Evolutionary conservation across 2,329 filamentous ascomycete genomes (phyloP), one percentile per base, ranked within the genome.

Genomic region (Arthrobotrys conoides): DNA sequence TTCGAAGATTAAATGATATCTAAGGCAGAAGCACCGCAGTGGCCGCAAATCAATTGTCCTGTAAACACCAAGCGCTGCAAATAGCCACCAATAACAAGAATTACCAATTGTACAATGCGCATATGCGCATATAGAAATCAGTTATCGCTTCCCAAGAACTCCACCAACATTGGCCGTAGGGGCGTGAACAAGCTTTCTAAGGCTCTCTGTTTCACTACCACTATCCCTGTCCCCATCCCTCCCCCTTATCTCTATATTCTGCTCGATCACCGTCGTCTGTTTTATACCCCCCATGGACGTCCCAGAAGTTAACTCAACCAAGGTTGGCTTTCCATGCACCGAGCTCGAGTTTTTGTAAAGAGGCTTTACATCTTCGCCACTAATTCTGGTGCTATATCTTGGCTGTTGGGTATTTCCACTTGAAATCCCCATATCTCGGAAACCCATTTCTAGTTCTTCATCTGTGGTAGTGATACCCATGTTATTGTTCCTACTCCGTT

Each of bases 191-290:
- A 78, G 55, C 46, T 72, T 72, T 41, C 75, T 72, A 18, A 78
- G 38, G 20, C 75, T 78, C 16, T 78, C 68, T 14, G 53, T 78
- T 14, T 78, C 75, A 20, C 75, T 72, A 6, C 61, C 24, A 24
- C 75, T 78, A 65, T 78, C 73, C 24, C 73, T 68, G 22, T 57
- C 69, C 27, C 51, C 44, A 4, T 57, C 69, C 5, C 27, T 33
- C 14, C 22, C 49, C 0, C 44, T 69, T 8, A 66, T 72, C 14
- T 64, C 48, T n/a, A 78, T 51, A 24, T 70, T 78, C 38, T 78
- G 73, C 20, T 78, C 73, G 30, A 78, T 72, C 27, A 78, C 73
- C 1, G 73, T 71, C 3, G 73, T 78, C 46, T 78, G 73, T 27
- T 78, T 78, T 27, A 72, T 78, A 5, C 75, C 73, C 1, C 67